Base-by-base conservation (phyloP, 371 early-diverging fungal genomes). In the Mucor velutinosus region DNA sequence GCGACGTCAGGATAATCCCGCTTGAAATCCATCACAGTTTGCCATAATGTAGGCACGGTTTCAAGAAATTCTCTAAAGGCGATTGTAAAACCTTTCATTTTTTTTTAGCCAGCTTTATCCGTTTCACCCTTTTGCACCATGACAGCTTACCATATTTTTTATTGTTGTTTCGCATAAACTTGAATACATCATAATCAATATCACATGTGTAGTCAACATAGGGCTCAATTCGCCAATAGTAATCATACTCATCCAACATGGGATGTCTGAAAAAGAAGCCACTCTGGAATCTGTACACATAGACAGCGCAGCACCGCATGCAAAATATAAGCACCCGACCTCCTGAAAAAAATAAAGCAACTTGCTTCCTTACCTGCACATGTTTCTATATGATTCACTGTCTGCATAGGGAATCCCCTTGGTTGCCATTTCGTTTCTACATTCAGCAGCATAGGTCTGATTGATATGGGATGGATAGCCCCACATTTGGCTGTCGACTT, bases 171-270 rank as follows among this genome's bases (percentile, higher is more conserved):
- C 67, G 33, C 68, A 72, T 67, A 43, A 64, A 72, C 8, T 67
- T 65, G 21, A 67, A 67, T 5, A 72, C 66, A 47, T 73, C 73
- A 51, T 73, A 73, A n/a, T 73, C 90, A 21, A 99, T 79, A 64
- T 95, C 89, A 74, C 99, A 99, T 65, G 84, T 87, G 67, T 92
- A 96, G 39, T 89, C 84, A 4, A 97, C 97, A 49, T 89, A 92
- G 3, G 99, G 99, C 72, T 99, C 99, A 12, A 99, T 85, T 11
- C 99, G 83, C 99, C 99, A 99, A 77, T 97, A 99, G 74, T 91
- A 98, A 69, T 96, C 92, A 65, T 90, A 93, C 55, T 89, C 78
- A 45, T 80, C 80, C 30, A 97, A 75, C 7, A 95, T 75, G 55
- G 92, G 91, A 71, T 98, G 96, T 56, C 88, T 81, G 76, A 89